Evolutionary conservation across 176 grass and related monocot genomes (phyloP).

Genomic region (Eragrostis nindensis): DNA sequence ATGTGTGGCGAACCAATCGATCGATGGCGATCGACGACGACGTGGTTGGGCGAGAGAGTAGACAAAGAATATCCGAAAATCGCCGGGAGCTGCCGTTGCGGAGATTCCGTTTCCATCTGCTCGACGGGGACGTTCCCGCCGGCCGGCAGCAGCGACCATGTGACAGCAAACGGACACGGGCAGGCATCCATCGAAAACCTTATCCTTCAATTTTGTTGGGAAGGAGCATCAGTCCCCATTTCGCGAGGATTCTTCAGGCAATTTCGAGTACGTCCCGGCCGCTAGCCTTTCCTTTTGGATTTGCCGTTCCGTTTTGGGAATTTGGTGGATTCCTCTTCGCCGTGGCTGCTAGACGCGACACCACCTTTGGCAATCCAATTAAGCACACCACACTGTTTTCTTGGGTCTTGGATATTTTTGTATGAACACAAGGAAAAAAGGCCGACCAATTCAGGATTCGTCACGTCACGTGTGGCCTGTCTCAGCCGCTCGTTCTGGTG

Average conservation of each 20-base stretch:
- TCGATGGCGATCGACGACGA: background rate
- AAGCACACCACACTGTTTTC: too few relatives aligned
- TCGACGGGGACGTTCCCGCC: background rate
- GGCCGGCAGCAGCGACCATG: background rate
- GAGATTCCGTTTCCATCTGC: conserved; percentile 3
- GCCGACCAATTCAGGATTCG: background rate
- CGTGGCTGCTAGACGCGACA: too few relatives aligned
- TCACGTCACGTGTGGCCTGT: background rate
- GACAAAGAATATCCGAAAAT: background rate
- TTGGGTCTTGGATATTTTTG: background rate
- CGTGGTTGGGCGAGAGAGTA: background rate
- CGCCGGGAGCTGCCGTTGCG: background rate
- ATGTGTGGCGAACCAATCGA: background rate
- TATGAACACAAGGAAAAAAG: background rate
- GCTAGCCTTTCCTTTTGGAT: background rate
- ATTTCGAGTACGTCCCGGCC: background rate
- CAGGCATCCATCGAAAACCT: background rate
- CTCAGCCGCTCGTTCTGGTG: background rate
- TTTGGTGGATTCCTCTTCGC: background rate
- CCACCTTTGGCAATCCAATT: too few relatives aligned
- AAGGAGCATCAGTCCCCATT: background rate
- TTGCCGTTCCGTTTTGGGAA: background rate
- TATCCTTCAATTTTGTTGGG: background rate
- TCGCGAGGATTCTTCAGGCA: background rate
- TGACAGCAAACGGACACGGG: conserved; percentile 17